Conservation (phyloP, 1,284 basidiomycete species). For the Tilletia caries region DNA sequence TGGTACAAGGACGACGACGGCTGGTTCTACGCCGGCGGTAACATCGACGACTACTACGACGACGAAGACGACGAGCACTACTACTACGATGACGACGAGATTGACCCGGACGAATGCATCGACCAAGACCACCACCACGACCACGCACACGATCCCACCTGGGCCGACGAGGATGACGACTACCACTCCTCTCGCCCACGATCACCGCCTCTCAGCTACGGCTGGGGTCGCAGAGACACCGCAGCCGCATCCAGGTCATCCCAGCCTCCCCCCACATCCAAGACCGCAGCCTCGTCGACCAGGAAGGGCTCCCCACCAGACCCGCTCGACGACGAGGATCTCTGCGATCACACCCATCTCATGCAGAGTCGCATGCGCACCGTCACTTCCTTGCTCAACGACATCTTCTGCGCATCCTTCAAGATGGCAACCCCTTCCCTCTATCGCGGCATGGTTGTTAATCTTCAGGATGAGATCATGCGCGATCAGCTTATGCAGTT, state of each 20-base stretch:
- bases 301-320: neutral
- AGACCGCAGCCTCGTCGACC: neutral
- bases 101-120: neutral
- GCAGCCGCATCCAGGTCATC: neutral
- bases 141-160: neutral
- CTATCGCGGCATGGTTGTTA: neutral
- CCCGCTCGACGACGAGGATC: neutral
- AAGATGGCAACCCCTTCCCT: neutral
- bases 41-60: neutral
- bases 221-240: neutral
- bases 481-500: constrained; percentile 22
- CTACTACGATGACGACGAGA: neutral
- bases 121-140: neutral
- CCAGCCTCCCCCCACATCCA: neutral
- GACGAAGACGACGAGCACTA: neutral
- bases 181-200: neutral
- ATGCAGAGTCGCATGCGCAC: neutral
- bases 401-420: neutral
- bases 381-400: neutral
- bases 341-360: neutral
- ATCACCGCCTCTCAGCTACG: neutral
- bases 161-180: neutral
- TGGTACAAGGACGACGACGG: neutral
- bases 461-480: constrained; percentile 22
- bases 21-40: neutral